Percentiles rank a stretch among this genome's conserved stretches.
These are phyloP conservation scores for Salmacisia buchloeana DNA, from an alignment of 1,284 basidiomycete species.

Conservation along the genomic window DNA sequence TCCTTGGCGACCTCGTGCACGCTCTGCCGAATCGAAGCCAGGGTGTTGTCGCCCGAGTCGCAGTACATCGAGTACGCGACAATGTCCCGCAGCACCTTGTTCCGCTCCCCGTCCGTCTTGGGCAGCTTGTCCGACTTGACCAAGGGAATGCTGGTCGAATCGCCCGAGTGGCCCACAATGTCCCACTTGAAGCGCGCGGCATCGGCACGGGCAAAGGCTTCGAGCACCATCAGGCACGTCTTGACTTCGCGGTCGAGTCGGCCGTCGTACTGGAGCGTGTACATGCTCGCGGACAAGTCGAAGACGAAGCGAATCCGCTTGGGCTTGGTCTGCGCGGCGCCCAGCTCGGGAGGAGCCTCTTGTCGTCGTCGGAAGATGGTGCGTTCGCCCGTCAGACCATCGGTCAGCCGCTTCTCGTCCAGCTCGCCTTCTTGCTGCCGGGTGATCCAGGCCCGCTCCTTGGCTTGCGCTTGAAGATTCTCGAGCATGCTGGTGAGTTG, in stretches of 20 bases:
- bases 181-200: slow-evolving; percentile 45
- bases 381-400: slow-evolving; percentile 51
- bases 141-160: slow-evolving; percentile 45
- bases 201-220: slow-evolving; percentile 42
- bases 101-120: slow-evolving; percentile 40
- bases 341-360: slow-evolving; percentile 45
- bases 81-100: slow-evolving; percentile 39
- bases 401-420: slow-evolving; percentile 48
- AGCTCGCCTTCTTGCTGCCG: slow-evolving; percentile 52
- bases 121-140: slow-evolving; percentile 34
- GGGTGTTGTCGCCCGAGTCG: slow-evolving; percentile 32
- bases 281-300: slow-evolving; percentile 48
- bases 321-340: slow-evolving; percentile 50
- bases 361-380: slow-evolving; percentile 48
- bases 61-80: slow-evolving; percentile 37
- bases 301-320: slow-evolving; percentile 51
- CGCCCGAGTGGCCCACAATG: slow-evolving; percentile 50
- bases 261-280: slow-evolving; percentile 48
- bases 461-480: slow-evolving; percentile 49
- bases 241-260: slow-evolving; percentile 43
- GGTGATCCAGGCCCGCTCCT: slow-evolving; percentile 50
- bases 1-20: slow-evolving; percentile 26
- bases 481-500: slow-evolving; percentile 43
- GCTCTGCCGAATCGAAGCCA: slow-evolving; percentile 27
- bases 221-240: slow-evolving; percentile 48